Conservation (phyloP, 106 monocot genomes). For the Chionographis japonica region DNA sequence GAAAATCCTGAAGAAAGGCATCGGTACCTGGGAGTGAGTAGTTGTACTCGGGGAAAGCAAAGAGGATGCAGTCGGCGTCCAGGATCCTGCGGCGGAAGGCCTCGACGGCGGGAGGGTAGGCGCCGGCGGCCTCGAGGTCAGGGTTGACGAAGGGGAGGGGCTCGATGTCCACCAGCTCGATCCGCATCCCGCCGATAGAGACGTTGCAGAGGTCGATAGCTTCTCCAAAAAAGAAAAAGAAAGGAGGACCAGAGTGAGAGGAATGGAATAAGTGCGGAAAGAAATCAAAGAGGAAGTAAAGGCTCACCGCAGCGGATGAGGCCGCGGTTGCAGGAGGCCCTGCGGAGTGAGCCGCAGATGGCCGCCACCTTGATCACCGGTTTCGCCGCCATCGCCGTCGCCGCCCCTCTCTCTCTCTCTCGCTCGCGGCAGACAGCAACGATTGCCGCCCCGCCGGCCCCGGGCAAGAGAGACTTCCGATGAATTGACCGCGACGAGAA, state of each 20-base stretch:
- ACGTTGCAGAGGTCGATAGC: slow-evolving; percentile 49
- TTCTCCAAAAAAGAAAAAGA: slow-evolving; percentile 6
- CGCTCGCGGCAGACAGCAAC: too few relatives aligned
- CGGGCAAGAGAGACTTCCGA: too few relatives aligned
- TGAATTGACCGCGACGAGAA: too few relatives aligned
- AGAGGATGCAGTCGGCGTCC: slow-evolving; percentile 55
- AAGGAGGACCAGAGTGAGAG: neutral
- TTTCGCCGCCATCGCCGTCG: neutral
- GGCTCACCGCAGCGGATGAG: slow-evolving; percentile 28
- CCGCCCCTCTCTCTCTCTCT: neutral
- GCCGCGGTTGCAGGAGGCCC: slow-evolving; percentile 32
- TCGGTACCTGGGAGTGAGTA: slow-evolving; percentile 49
- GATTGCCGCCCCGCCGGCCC: too few relatives aligned
- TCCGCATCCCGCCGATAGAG: slow-evolving; percentile 29
- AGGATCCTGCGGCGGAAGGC: slow-evolving; percentile 51
- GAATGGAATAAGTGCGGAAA: neutral
- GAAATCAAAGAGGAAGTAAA: slow-evolving; percentile 3
- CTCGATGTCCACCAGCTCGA: slow-evolving; percentile 50
- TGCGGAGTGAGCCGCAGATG: slow-evolving; percentile 39
- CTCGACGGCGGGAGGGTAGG: slow-evolving; percentile 46
- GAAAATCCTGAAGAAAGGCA: too few relatives aligned
- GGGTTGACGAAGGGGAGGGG: slow-evolving; percentile 55
- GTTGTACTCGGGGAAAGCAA: slow-evolving; percentile 72
- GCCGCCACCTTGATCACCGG: slow-evolving; percentile 26
- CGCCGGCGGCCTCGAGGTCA: slow-evolving; percentile 57